Evolutionary conservation across 257 asterid species (phyloP), one percentile per base, ranked within the genome.

Genomic region (Paulownia fortunei): DNA sequence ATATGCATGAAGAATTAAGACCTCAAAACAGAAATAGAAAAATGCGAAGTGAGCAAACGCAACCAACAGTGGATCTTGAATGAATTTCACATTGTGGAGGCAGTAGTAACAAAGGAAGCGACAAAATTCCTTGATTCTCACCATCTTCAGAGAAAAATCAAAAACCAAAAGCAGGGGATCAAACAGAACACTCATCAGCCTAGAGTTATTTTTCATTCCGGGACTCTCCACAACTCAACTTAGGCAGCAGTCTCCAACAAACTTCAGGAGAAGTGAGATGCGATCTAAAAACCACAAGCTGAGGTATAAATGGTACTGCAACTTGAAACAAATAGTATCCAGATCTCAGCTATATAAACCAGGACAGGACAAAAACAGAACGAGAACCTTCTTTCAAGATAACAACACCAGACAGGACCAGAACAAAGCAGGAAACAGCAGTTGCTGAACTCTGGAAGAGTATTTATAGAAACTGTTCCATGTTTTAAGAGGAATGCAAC

Each of bases 391-490:
- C 76, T 59, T 63, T 51, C 60, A 42, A 41, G 75, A 83, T 30
- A 82, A 70, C 72, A 41, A 41, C 58, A 75, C 71, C 83, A 79
- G 60, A 79, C 16, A 54, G 67, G 69, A 63, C 58, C 82, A 66
- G 77, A 80, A 79, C 82, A 80, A 86, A 74, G 68, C 39, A 44
- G 60, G 71, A 83, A 84, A 80, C 82, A 74, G 30, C 81, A 67
- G 76, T 73, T 55, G 82, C 82, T 23, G 72, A 74, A 77, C 78
- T 67, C 89, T 80, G 54, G 83, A 78, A 69, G 86, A 69, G 74
- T 71, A 87, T 76, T 80, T 65, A 74, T 65, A 72, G 74, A 61
- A 81, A 69, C 76, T 18, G 76, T 69, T 74, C 68, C 77, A 55
- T 42, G 56, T 78, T 76, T 75, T 82, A 73, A 81, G 64, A 60